Evolutionary conservation across 306 rosid genomes (phyloP), one percentile per base, ranked within the genome.

Genomic region (Rubus parviflorus): DNA sequence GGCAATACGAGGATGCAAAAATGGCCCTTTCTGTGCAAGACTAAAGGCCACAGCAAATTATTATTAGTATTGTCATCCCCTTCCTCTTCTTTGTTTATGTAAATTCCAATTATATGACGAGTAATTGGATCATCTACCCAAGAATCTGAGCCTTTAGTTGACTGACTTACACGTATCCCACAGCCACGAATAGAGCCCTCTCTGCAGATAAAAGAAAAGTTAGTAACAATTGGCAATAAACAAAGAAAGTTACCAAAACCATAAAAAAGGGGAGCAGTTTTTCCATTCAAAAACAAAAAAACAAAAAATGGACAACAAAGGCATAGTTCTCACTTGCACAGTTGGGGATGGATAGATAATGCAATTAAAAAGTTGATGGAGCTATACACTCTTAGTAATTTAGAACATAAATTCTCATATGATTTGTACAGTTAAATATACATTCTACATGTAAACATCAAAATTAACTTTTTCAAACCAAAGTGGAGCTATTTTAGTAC

Each of bases 41-140:
- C 71, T 83, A 95, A 82, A 70, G 97, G 99, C 97, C 99, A 95
- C 20, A 95, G 53, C 45, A 89, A 87, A 87, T 86, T 86, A 56
- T 79, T 82, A 48, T 40, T 40, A 35, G 15, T 37, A 62, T 7
- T 40, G 7, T 2, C 48, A 17, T 82, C 82, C 6, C 77, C 87
- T 41, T 86, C 86, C 76, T 73, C 84, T 54, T 90, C 89, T 78
- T 87, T 88, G 85, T 77, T 86, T 46, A 90, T 74, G 73, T 88
- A 88, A 70, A 95, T 85, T 49, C 92, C 86, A 52, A 92, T 80
- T 61, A 92, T 80, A 83, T 95, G 96, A 19, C 94, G 91, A 17
- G 94, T 95, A 70, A 92, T 85, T 41, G 99, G 99, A 82, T 92
- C 99, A 83, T 95, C 99, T 64, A 89, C 89, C 97, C 98, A 95